A percentile compares a stretch with the other conserved stretches of the same genome.
Conservation (phyloP, 2,329 filamentous ascomycete species). For the Fusarium proliferatum region DNA sequence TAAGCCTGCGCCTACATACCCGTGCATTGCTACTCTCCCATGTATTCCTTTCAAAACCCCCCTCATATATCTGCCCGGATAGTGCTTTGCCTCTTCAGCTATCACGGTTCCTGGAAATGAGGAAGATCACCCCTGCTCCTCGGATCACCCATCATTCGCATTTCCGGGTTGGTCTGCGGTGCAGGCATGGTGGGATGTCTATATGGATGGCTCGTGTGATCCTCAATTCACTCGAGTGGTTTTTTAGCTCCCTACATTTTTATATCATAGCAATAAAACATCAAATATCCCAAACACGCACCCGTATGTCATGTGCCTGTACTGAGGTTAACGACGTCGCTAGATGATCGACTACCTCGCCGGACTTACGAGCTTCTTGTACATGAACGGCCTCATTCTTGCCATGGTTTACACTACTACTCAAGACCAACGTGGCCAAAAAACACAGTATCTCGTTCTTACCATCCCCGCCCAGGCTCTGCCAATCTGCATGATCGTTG, state of each 20-base stretch:
- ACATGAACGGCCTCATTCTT: slow-evolving; percentile 75
- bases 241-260: slow-evolving; percentile 71
- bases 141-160: slow-evolving; percentile 73
- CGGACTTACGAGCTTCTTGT: slow-evolving; percentile 54
- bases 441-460: slow-evolving; percentile 83
- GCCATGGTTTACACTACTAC: slow-evolving; percentile 86
- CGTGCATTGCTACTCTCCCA: slow-evolving; percentile 33
- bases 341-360: slow-evolving; percentile 49
- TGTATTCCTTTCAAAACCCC: slow-evolving; percentile 38
- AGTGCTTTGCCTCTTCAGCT: slow-evolving; percentile 73
- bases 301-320: slow-evolving; percentile 11
- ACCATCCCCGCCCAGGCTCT: slow-evolving; percentile 84
- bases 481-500: slow-evolving; percentile 81
- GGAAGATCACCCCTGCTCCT: slow-evolving; percentile 81
- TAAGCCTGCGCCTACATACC: slow-evolving; percentile 65
- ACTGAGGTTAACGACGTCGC: slow-evolving; percentile 41
- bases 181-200: slow-evolving; percentile 81
- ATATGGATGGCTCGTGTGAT: slow-evolving; percentile 74
- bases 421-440: slow-evolving; percentile 84
- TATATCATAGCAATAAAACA: slow-evolving; percentile 41
- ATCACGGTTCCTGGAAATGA: slow-evolving; percentile 87
- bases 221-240: slow-evolving; percentile 69
- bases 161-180: slow-evolving; percentile 71
- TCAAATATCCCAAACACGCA: slow-evolving; percentile 23
- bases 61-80: slow-evolving; percentile 83